Percentiles rank a stretch among this genome's conserved stretches.
Evolutionary conservation across 1,139 yeast species (phyloP).

Genomic region (Wickerhamomyces sp.): DNA sequence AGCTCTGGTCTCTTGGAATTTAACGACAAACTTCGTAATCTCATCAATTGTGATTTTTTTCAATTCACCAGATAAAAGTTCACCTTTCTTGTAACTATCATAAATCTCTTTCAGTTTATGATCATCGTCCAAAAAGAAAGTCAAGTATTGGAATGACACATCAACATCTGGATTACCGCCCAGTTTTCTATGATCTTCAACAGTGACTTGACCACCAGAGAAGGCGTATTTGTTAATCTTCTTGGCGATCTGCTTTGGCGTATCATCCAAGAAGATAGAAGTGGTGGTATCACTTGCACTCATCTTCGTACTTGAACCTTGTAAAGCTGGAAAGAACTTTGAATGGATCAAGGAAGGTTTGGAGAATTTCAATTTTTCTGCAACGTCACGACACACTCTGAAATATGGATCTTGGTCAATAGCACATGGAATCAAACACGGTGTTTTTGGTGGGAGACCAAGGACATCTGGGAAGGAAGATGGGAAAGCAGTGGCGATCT

Average conservation of each 20-base stretch:
- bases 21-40: slow-evolving; percentile 71
- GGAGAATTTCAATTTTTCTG: slow-evolving; percentile 81
- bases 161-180: slow-evolving; percentile 98
- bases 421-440: slow-evolving; percentile 97
- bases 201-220: slow-evolving; percentile 85
- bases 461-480: slow-evolving; percentile 92
- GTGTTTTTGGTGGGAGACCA: slow-evolving; percentile 80
- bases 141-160: slow-evolving; percentile 88
- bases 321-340: slow-evolving; percentile 96
- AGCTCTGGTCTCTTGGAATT: slow-evolving; percentile 75
- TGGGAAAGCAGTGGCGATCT: slow-evolving; percentile 94
- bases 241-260: slow-evolving; percentile 86
- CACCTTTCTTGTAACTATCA: slow-evolving; percentile 71
- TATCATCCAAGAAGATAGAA: slow-evolving; percentile 92
- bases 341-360: slow-evolving; percentile 94
- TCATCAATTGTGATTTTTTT: slow-evolving; percentile 81
- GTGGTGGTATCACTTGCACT: slow-evolving; percentile 84
- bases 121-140: slow-evolving; percentile 88
- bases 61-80: slow-evolving; percentile 87
- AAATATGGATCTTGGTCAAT: slow-evolving; percentile 99
- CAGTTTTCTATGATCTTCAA: slow-evolving; percentile 80
- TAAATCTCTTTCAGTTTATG: slow-evolving; percentile 61
- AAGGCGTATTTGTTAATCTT: slow-evolving; percentile 96
- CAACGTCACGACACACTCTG: slow-evolving; percentile 96
- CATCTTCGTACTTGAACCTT: slow-evolving; percentile 97